Evolutionary conservation across 768 basidiomycete genomes (phyloP), one percentile per base, ranked within the genome.

Genomic region (Tylopilus cervinicoccineus): DNA sequence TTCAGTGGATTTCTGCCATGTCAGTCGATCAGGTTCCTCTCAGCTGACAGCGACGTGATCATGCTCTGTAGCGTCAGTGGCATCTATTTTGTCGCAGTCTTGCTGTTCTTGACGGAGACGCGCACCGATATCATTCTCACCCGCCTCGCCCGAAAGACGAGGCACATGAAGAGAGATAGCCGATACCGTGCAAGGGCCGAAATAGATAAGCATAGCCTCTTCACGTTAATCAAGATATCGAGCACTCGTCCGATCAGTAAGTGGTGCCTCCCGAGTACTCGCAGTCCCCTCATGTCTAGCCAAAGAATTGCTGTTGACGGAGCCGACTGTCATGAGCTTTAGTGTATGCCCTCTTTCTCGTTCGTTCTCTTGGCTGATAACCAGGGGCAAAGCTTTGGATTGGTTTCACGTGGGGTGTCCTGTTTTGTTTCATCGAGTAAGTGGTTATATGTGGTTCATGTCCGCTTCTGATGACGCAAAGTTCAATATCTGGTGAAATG

Each of bases 1-100:
- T 93, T 22, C 81, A 89, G 57, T 91, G 88, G 88, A 76, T 88
- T 9, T 80, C 82, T 53, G 70, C 81, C 57, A 86, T 84, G 83
- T 81, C 33, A 46, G 58, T 60, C 38, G 14, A 29, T 28, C 7
- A 10, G 11, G 36, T 42, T 36, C 41, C 41, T 39, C 39, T 20
- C 10, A 16, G 6, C 45, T 7, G 16, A 43, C 26, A 6, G 6
- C 33, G 32, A 47, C 17, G 5, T 20, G 42, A 47, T 7, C 13
- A 34, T 52, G 45, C 5, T 43, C 29, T 47, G 55, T 43, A 86
- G 88, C 41, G 58, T 80, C 27, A 73, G 73, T 24, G 81, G 75
- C 3, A 58, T 71, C 1, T 82, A 80, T 45, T 55, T 81, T 6
- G 45, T 81, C 5, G 31, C 75, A 0, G 64, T 88, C 5, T 66